A percentile compares a stretch with the other conserved stretches of the same genome.
These are phyloP conservation scores for Colletotrichum gigasporum DNA, from an alignment of 2,329 filamentous ascomycete genomes.

Conservation along the genomic window DNA sequence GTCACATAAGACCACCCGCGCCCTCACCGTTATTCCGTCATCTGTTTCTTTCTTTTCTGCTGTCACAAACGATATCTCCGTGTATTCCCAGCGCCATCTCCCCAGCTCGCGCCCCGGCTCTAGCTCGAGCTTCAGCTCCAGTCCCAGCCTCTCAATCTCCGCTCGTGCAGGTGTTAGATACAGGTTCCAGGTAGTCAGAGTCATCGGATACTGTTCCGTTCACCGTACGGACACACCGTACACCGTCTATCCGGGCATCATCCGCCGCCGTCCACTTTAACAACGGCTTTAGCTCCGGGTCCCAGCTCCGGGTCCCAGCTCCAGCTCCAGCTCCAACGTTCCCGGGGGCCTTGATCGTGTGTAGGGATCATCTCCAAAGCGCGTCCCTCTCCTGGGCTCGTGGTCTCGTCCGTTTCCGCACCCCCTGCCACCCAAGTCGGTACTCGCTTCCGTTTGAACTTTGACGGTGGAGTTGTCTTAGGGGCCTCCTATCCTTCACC, in stretches of 20 bases:
- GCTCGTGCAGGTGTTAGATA: too few relatives aligned
- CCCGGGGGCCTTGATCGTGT: neutral
- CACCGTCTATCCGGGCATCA: neutral
- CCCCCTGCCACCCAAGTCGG: constrained; percentile 26
- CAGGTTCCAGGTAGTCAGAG: too few relatives aligned
- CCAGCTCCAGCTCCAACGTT: neutral
- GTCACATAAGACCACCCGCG: neutral
- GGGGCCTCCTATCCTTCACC: constrained; percentile 28
- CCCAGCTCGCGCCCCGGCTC: neutral
- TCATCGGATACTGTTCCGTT: too few relatives aligned
- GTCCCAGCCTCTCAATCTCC: constrained; percentile 10
- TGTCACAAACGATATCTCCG: constrained; percentile 12
- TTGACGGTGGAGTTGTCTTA: constrained; percentile 25
- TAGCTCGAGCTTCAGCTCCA: too few relatives aligned
- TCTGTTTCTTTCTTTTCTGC: neutral
- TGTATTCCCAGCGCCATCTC: constrained; percentile 8
- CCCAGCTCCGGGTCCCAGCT: neutral
- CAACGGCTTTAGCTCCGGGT: constrained; percentile 1
- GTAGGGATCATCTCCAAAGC: constrained; percentile 12
- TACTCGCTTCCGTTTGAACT: constrained; percentile 23
- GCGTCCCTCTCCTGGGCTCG: constrained; percentile 11
- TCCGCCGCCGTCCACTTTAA: constrained; percentile 18
- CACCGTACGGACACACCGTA: neutral
- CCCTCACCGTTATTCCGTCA: constrained; percentile 8
- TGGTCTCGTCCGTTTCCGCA: neutral